Evolutionary conservation across 2,329 filamentous ascomycete species (phyloP), one percentile per base, ranked within the genome.

Genomic region (Pyricularia sp.): DNA sequence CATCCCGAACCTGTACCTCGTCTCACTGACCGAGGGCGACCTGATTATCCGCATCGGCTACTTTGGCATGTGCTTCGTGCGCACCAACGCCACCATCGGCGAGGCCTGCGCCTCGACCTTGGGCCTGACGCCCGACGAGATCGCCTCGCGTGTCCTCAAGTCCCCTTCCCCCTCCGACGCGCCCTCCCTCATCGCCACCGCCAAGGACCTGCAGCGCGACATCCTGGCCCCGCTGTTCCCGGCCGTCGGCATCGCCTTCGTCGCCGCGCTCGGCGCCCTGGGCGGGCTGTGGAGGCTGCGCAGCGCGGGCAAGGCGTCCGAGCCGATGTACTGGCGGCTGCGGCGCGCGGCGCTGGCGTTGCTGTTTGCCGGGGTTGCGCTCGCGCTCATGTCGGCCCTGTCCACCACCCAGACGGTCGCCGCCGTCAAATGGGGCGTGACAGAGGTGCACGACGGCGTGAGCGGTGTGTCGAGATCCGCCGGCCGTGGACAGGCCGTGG

Each of bases 41-140:
- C 31, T 68, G 5, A 30, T 20, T 58, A 33, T 68, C 66, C 55
- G 33, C 28, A 20, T 68, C 30, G 66, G 42, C 20, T 68, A 68
- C 23, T 68, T 68, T 28, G 66, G 65, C 26, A 66, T 66, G 65
- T 66, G 66, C 66, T 31, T 68, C 58, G 33, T 10, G n/a, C 66
- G 42, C 66, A 65, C 25, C 25, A 63, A n/a, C 23, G 28, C 23
- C 55, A 33, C 55, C 23, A 23, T 31, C 30, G 26, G 66, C 20
- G 20, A 23, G 10, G 33, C 33, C 28, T 68, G 66, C 58, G 26
- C 28, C n/a, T 25, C 66, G 9, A 68, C 66, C 20, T 17, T 33
- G 3, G 58, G n/a, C 30, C 66, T 26, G 58, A 12, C 66, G 11
- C n/a, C 28, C 20, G 58, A 68, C 66, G 23, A 58, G 28, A n/a